Base-by-base conservation (phyloP, 495 filamentous ascomycete genomes). In the Hypoxylon subgilvum region DNA sequence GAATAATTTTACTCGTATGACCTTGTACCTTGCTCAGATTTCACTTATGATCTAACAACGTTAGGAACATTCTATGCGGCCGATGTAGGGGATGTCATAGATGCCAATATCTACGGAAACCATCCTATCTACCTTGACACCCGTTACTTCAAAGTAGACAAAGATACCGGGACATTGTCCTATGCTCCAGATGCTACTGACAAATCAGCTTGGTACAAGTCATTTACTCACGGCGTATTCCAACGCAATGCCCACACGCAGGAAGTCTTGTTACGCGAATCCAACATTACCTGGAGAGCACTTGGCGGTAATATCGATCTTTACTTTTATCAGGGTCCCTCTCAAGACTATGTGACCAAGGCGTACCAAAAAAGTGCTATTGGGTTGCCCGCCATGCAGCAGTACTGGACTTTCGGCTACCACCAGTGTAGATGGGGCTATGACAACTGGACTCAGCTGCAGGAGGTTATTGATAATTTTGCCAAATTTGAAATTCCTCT, bases 351-450 rank as follows among this genome's bases (percentile, higher is more conserved):
- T 48, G 86, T 92, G 5, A 85, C 84, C 13, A 79, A 78, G 61
- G 78, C 89, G 47, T 96, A 96, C 68, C 80, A 88, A 38, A 76
- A 79, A 19, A 69, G 86, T 82, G 75, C 88, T 8, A 80, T 86
- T 46, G 88, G 88, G 0, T 73, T 87, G 16, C 86, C 91, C 5
- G 85, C 85, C 0, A 91, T 94, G 90, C 88, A 91, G 69, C 88
- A 89, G 47, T 96, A 95, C 71, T 96, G 89, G 88, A 82, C 85
- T 0, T 86, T 95, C 58, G 92, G 92, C 1, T 90, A 86, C 64
- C 90, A 95, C 61, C 87, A 96, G 57, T 96, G 91, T 67, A 77
- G 87, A 56, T 95, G 90, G 71, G 92, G 92, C 5, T 93, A 93
- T 65, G 74, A 76, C 6, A 90, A 92, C 70, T 86, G 88, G 74